phyloP scores from a whole-genome alignment of 257 asterid species.

The Capsicum rhomboideum region DNA sequence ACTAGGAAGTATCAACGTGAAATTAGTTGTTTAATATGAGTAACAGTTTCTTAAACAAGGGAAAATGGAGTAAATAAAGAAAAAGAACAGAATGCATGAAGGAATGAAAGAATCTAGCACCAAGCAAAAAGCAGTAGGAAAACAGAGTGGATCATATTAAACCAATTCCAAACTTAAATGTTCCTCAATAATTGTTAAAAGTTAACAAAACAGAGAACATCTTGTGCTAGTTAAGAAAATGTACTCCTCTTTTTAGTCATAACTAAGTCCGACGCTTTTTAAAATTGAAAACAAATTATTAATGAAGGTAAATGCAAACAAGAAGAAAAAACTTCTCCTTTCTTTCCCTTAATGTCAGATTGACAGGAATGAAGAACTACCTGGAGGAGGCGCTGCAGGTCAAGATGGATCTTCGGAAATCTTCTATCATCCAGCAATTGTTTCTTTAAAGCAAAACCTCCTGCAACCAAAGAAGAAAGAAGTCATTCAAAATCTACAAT shows the following conservation, averaged over 20 bases:
- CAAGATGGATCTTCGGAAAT: conserved; percentile 90
- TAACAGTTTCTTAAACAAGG: background rate
- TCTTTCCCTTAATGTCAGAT: background rate
- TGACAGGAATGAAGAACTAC: conserved; percentile 22
- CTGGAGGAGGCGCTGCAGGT: conserved; percentile 93
- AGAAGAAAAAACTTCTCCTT: background rate
- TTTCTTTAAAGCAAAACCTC: conserved; percentile 83
- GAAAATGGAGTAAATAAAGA: background rate
- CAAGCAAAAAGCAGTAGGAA: background rate
- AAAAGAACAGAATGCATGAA: background rate
- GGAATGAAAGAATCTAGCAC: background rate
- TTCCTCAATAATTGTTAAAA: background rate
- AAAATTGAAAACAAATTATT: background rate
- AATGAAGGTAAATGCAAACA: background rate
- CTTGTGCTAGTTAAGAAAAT: background rate
- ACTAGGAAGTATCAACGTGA: background rate
- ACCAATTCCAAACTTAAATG: background rate
- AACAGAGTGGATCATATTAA: background rate
- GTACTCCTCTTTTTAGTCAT: background rate
- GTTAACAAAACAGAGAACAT: background rate
- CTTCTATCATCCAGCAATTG: conserved; percentile 80
- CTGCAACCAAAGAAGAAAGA: conserved; percentile 25
- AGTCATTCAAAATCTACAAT: background rate
- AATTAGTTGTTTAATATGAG: background rate
- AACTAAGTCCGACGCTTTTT: background rate